Base-by-base conservation (phyloP, 495 filamentous ascomycete genomes). In the Xylaria telfairii region DNA sequence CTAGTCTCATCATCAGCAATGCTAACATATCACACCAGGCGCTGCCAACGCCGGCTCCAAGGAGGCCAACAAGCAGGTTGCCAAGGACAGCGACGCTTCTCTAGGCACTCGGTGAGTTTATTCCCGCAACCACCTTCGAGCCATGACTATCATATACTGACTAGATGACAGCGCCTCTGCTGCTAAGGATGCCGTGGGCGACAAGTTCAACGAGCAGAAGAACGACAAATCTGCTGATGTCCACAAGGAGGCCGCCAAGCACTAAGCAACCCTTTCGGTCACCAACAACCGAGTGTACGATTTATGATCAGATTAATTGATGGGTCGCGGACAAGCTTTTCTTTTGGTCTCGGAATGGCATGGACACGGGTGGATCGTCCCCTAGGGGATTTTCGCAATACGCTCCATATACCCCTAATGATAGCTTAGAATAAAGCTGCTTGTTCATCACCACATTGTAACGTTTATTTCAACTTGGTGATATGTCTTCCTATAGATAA, bases 21-120 rank as follows among this genome's bases (percentile, higher is more conserved):
- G 39, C 69, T 68, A 49, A 71, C 72, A 24, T n/a, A 21, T 10
- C 10, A 12, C 37, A 28, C 21, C 49, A 75, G 77, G 80, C 71
- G 77, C 81, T 47, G 73, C 80, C 69, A 70, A 53, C 74, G 79
- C 76, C 61, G 83, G 86, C 42, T 87, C 84, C 82, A 90, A 90
- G 87, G 88, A 90, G 85, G 82, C 86, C 81, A 90, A 90, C 86
- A 90, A 90, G 86, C 75, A 84, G 42, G 84, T 89, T 61, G 88
- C 88, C 75, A 88, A 90, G 86, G 87, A 90, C 83, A 75, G 54
- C 80, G 78, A 87, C 77, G 84, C 80, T 42, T 71, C 69, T 56
- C n/a, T 86, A 37, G 73, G 82, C 77, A 84, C 82, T 79, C 88
- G 88, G 84, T 86, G 80, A 80, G 83, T 42, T 51, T 41, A 34